These are phyloP conservation scores for Penicillium fimorum DNA, from an alignment of 495 filamentous ascomycete species.

Conservation along the genomic window DNA sequence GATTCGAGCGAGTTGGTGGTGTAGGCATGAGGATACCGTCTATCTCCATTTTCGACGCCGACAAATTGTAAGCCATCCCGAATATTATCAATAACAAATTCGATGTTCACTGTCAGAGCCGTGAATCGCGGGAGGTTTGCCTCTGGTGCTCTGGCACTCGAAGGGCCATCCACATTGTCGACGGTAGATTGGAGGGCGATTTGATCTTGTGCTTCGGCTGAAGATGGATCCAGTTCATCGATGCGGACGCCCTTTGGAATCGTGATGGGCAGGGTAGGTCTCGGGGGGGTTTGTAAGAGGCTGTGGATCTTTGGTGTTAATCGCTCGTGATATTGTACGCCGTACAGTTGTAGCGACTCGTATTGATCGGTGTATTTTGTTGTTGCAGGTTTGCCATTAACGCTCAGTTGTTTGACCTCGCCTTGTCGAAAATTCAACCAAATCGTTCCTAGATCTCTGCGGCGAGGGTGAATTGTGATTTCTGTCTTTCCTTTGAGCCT, in stretches of 20 bases:
- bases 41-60: constrained; percentile 72
- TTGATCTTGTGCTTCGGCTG: constrained; percentile 51
- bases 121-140: constrained; percentile 50
- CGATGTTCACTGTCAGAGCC: constrained; percentile 61
- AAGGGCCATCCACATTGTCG: constrained; percentile 40
- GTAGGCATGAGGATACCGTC: constrained; percentile 85
- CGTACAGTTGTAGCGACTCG: constrained; percentile 61
- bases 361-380: constrained; percentile 73
- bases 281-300: constrained; percentile 56
- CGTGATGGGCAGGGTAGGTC: constrained; percentile 59
- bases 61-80: constrained; percentile 90
- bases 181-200: constrained; percentile 40
- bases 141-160: constrained; percentile 35
- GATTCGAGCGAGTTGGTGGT: constrained; percentile 75
- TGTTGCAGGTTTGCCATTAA: constrained; percentile 64
- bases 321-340: constrained; percentile 77
- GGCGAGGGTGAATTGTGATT: constrained; percentile 71
- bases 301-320: constrained; percentile 63
- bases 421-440: constrained; percentile 85
- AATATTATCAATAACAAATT: constrained; percentile 70
- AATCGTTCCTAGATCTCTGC: constrained; percentile 65
- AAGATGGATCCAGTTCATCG: constrained; percentile 59
- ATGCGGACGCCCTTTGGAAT: constrained; percentile 67
- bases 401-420: constrained; percentile 63
- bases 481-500: constrained; percentile 76